phyloP scores from a whole-genome alignment of 2,329 filamentous ascomycete species.

The Xylariaceae sp. region DNA sequence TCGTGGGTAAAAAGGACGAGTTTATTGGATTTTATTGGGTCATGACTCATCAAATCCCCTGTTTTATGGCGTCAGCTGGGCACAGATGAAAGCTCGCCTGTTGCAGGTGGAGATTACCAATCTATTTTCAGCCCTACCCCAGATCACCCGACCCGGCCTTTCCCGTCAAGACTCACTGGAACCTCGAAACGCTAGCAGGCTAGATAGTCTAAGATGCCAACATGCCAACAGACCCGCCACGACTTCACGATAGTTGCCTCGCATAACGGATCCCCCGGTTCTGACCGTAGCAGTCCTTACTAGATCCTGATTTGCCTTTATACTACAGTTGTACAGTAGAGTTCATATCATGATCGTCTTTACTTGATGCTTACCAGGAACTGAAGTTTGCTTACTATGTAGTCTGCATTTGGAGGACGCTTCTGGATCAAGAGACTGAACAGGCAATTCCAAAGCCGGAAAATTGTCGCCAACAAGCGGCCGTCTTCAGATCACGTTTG shows the following conservation, averaged over 20 bases:
- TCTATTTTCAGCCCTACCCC: conserved; percentile 29
- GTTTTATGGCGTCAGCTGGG: background rate
- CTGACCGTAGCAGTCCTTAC: background rate
- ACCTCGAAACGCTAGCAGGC: no score
- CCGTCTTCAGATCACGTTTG: conserved; percentile 3
- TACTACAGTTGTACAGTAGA: no score
- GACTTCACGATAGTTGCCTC: no score
- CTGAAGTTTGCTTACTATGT: conserved; percentile 20
- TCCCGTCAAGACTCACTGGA: no score
- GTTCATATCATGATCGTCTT: background rate
- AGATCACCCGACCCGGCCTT: no score
- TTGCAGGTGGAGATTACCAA: conserved; percentile 18
- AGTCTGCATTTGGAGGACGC: background rate
- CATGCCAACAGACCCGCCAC: no score
- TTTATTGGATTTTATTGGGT: no score
- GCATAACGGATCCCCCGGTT: no score
- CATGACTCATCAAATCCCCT: no score
- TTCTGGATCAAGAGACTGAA: background rate
- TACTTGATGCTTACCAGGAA: background rate
- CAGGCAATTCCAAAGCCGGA: background rate
- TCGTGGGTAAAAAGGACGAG: no score
- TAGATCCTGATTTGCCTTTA: background rate
- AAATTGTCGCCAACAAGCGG: background rate
- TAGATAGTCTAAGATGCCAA: no score
- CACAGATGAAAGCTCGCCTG: conserved; percentile 4